Evolutionary conservation across 441 rosid species (phyloP).

Genomic region (Erysimum cheiri): DNA sequence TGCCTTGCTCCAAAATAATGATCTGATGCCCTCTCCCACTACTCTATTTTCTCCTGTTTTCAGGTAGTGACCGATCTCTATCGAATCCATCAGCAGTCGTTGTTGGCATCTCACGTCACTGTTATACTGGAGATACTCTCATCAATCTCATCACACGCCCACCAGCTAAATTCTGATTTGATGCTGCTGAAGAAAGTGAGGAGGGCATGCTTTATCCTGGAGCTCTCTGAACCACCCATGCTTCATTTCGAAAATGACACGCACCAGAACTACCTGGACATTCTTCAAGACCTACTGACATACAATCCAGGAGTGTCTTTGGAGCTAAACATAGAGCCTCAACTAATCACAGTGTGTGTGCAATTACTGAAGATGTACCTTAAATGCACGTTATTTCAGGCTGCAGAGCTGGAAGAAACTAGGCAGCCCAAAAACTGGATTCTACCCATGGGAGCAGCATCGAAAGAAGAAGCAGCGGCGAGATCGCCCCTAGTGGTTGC

Average conservation of each 20-base stretch:
- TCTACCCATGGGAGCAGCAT: constrained; percentile 72
- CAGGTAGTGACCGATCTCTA: constrained; percentile 84
- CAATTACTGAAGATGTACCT: constrained; percentile 70
- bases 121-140: constrained; percentile 65
- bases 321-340: constrained; percentile 65
- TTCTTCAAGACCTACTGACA: constrained; percentile 60
- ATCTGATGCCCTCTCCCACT: constrained; percentile 3
- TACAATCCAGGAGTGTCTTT: constrained; percentile 51
- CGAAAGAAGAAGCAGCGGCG: constrained; percentile 84
- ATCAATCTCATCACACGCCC: constrained; percentile 73
- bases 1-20: constrained; percentile 14
- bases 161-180: constrained; percentile 62
- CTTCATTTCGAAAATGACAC: constrained; percentile 93
- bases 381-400: constrained; percentile 51
- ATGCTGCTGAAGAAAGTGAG: constrained; percentile 70
- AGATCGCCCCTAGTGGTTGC: constrained; percentile 74
- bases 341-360: constrained; percentile 62
- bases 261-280: constrained; percentile 70
- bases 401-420: constrained; percentile 35
- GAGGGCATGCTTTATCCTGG: constrained; percentile 75
- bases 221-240: constrained; percentile 80
- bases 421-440: constrained; percentile 59
- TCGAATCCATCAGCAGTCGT: constrained; percentile 55
- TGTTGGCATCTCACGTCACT: constrained; percentile 55
- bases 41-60: constrained; percentile 35